phyloP scores from a whole-genome alignment of 129 eudicot genomes.

The Silybum marianum region DNA sequence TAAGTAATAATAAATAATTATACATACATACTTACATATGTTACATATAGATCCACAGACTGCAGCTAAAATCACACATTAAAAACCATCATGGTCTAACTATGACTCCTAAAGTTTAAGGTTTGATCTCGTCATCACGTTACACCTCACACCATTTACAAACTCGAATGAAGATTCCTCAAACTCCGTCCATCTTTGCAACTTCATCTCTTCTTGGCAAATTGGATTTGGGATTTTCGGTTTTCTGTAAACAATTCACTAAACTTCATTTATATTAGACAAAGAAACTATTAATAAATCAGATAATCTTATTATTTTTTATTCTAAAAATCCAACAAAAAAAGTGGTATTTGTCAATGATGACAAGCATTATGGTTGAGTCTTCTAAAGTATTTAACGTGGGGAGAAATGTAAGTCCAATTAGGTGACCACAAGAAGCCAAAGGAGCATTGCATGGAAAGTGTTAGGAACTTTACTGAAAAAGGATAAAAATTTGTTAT shows the following conservation, averaged over 20 bases:
- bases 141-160: no score
- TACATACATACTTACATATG: no score
- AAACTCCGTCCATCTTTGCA: background rate
- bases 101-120: no score
- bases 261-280: background rate
- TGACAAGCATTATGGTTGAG: background rate
- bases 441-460: conserved; percentile 38
- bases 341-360: background rate
- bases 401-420: conserved; percentile 26
- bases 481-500: conserved; percentile 8
- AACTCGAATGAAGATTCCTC: background rate
- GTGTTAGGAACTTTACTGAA: conserved; percentile 26
- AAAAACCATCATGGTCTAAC: no score
- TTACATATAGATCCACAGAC: no score
- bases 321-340: background rate
- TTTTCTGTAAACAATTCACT: background rate
- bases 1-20: no score
- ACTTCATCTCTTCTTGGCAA: background rate
- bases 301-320: background rate
- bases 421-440: conserved; percentile 32
- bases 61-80: no score
- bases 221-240: background rate
- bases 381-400: background rate
- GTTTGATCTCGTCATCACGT: no score
- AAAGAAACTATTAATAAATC: background rate